Conservation (phyloP, 192 early-diverging fungal species). For the Pilaira anomala region DNA sequence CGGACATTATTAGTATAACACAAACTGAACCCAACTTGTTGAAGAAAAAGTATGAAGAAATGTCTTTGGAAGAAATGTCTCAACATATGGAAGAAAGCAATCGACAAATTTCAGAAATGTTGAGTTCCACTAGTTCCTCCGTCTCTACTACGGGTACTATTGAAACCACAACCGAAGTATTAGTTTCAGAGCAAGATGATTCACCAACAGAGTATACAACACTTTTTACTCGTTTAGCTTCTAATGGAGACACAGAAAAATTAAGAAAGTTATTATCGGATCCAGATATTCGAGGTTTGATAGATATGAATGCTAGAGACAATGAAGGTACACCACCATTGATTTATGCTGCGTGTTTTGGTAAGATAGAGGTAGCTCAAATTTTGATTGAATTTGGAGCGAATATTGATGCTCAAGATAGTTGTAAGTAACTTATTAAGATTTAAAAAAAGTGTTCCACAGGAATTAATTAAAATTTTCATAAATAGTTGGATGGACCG, state of each 20-base stretch:
- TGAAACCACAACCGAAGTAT: not conserved
- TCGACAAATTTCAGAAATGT: conserved; percentile 29
- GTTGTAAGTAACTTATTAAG: conserved; percentile 21
- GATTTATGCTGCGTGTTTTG: conserved; percentile 88
- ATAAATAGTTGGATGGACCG: conserved; percentile 73
- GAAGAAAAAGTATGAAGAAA: conserved; percentile 31
- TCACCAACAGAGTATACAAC: conserved; percentile 43
- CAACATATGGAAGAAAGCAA: conserved; percentile 32
- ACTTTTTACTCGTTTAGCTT: conserved; percentile 63
- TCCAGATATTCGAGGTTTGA: conserved; percentile 37
- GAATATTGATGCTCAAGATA: conserved; percentile 68
- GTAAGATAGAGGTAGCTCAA: conserved; percentile 67
- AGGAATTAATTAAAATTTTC: conserved; percentile 1
- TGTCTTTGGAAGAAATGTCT: conserved; percentile 37
- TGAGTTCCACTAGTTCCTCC: conserved; percentile 11
- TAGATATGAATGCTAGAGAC: conserved; percentile 81
- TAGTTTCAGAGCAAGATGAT: not conserved
- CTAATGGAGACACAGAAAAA: conserved; percentile 59
- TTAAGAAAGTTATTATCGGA: conserved; percentile 19
- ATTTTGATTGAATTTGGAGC: conserved; percentile 74
- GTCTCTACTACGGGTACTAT: not conserved
- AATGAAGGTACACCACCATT: conserved; percentile 84
- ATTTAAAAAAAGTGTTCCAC: conserved; percentile 12
- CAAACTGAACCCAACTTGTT: conserved; percentile 2
- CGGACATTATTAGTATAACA: not conserved